These are phyloP conservation scores for Chlorella variabilis DNA, from an alignment of 163 green algal genomes.

Conservation along the genomic window DNA sequence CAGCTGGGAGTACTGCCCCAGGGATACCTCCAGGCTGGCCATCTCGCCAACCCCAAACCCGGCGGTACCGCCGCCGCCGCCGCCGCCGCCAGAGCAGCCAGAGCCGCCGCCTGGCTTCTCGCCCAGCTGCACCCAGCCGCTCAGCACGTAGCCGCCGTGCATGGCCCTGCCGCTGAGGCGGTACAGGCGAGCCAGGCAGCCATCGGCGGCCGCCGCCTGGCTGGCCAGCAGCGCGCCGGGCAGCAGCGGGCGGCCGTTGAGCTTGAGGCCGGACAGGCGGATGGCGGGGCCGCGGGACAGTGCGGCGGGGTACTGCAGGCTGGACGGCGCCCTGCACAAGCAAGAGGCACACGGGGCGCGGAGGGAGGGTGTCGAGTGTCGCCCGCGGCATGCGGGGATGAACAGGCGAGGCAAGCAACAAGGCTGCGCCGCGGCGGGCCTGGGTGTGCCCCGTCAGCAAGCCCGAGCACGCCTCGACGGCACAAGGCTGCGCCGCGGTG, in stretches of 20 bases:
- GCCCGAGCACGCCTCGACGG: no score
- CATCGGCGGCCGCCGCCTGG: neutral
- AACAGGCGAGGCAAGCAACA: no score
- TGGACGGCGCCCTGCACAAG: conserved; percentile 1
- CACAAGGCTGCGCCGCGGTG: no score
- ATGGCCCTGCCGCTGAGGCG: neutral
- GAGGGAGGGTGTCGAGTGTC: no score
- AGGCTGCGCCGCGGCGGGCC: no score
- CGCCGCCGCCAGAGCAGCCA: neutral
- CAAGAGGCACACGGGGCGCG: neutral
- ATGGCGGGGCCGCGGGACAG: neutral
- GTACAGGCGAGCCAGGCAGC: conserved; percentile 13
- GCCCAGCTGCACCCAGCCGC: conserved; percentile 3
- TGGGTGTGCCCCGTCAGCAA: no score
- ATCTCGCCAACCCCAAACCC: conserved; percentile 34
- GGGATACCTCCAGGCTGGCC: conserved; percentile 14
- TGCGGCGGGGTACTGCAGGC: conserved; percentile 5
- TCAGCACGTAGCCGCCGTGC: conserved; percentile 26
- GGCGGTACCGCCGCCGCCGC: neutral
- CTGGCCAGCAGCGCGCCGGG: neutral
- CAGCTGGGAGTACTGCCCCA: conserved; percentile 9
- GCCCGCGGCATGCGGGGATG: no score
- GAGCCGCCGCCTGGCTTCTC: neutral
- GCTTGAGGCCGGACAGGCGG: neutral
- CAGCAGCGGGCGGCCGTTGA: conserved; percentile 37